These are phyloP conservation scores for Phyllostachys edulis DNA, from an alignment of 176 grass and related monocot genomes.

Conservation along the genomic window DNA sequence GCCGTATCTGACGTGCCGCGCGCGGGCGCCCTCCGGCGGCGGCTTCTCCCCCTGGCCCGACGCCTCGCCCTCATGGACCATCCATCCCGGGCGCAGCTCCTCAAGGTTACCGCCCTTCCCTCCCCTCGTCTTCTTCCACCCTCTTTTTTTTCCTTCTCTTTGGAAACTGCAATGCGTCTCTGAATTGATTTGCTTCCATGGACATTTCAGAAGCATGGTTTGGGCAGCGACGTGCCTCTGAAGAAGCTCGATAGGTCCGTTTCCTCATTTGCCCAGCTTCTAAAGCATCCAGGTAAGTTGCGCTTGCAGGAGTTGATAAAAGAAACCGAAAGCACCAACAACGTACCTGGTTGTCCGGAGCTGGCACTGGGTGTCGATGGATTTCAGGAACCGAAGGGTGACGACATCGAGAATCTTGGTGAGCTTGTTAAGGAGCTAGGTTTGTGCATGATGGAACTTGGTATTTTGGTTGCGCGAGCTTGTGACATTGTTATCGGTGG, in stretches of 20 bases:
- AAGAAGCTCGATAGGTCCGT: slow-evolving; percentile 66
- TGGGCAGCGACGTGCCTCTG: slow-evolving; percentile 80
- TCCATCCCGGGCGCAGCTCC: slow-evolving; percentile 42
- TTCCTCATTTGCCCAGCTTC: slow-evolving; percentile 55
- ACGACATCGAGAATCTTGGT: slow-evolving; percentile 53
- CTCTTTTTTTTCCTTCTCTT: not conserved
- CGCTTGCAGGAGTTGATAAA: not conserved
- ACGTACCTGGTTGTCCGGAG: not conserved
- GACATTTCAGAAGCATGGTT: slow-evolving; percentile 64
- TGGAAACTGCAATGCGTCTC: not conserved
- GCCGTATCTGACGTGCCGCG: slow-evolving; percentile 48
- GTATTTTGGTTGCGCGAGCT: slow-evolving; percentile 58
- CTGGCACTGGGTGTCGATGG: not conserved
- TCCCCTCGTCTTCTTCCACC: not conserved
- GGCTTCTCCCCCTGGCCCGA: slow-evolving; percentile 64
- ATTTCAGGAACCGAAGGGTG: slow-evolving; percentile 2
- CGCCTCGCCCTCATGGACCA: slow-evolving; percentile 64
- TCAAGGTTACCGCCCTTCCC: slow-evolving; percentile 47
- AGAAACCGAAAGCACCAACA: not conserved
- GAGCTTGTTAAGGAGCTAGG: slow-evolving; percentile 54
- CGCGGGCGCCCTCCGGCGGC: slow-evolving; percentile 41
- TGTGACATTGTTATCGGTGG: slow-evolving; percentile 62
- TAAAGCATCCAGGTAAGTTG: slow-evolving; percentile 38
- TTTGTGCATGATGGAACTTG: slow-evolving; percentile 84
- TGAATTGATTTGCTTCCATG: slow-evolving; percentile 19